Evolutionary conservation across 2,329 filamentous ascomycete genomes (phyloP).

Genomic region (Allantophomopsis cytisporea): DNA sequence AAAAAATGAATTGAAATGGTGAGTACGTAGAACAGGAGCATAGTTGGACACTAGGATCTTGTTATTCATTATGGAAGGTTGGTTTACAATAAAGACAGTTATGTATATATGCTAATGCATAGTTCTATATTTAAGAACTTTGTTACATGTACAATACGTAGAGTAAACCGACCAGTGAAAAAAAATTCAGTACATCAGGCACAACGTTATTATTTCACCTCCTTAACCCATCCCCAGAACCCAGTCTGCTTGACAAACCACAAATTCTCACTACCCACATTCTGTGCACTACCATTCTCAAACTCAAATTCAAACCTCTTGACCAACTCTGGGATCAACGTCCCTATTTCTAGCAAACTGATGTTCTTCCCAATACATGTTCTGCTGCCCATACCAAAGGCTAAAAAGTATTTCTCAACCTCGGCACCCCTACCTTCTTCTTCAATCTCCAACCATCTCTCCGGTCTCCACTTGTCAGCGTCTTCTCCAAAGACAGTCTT

Average conservation of each 20-base stretch:
- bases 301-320: conserved; percentile 15
- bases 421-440: neutral
- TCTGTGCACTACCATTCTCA: conserved; percentile 4
- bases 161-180: too few species aligned
- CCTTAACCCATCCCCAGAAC: conserved; percentile 9
- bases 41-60: too few species aligned
- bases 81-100: too few species aligned
- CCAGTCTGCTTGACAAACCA: conserved; percentile 16
- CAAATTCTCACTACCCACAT: conserved; percentile 9
- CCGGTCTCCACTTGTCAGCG: conserved; percentile 27
- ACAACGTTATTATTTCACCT: too few species aligned
- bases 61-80: too few species aligned
- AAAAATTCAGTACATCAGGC: too few species aligned
- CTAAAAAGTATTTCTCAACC: conserved; percentile 5
- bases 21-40: too few species aligned
- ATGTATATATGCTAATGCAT: too few species aligned
- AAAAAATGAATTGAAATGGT: too few species aligned
- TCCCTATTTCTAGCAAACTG: conserved; percentile 27
- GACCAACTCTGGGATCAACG: conserved; percentile 24
- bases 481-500: conserved; percentile 27
- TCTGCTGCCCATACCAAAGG: conserved; percentile 25
- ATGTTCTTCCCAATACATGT: conserved; percentile 30
- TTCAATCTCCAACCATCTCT: conserved; percentile 26
- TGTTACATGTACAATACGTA: too few species aligned
- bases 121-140: too few species aligned